phyloP scores from a whole-genome alignment of 805 yeast species.

The Wickerhamiella parazyma region DNA sequence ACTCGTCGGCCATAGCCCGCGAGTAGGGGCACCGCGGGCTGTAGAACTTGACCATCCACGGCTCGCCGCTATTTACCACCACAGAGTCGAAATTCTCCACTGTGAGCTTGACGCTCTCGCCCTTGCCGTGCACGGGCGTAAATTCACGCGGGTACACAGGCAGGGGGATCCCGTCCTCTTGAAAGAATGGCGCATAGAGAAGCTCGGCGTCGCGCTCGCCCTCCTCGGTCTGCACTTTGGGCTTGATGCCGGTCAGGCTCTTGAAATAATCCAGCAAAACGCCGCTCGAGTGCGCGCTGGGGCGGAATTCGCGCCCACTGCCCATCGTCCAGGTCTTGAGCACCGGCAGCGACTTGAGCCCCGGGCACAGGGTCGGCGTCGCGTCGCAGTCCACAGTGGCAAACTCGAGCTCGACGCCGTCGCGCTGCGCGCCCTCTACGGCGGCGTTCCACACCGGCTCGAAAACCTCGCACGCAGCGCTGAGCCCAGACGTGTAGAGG shows the following conservation, averaged over 20 bases:
- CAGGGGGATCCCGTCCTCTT: conserved; percentile 1
- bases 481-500: not conserved
- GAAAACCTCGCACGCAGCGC: conserved; percentile 1
- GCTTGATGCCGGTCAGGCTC: not conserved
- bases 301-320: not conserved
- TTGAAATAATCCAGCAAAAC: not conserved
- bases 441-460: conserved; percentile 36
- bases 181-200: conserved; percentile 1
- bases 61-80: conserved; percentile 23
- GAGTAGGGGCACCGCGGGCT: conserved; percentile 32
- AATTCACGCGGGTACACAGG: conserved; percentile 5
- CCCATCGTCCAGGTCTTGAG: conserved; percentile 1
- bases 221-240: conserved; percentile 1
- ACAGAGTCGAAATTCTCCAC: conserved; percentile 20
- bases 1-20: conserved; percentile 25
- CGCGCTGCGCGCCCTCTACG: conserved; percentile 30
- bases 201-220: not conserved
- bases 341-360: not conserved
- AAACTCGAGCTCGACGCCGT: conserved; percentile 31
- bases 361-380: conserved; percentile 69
- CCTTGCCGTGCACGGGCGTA: conserved; percentile 18
- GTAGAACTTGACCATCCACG: conserved; percentile 31
- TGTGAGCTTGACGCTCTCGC: conserved; percentile 23
- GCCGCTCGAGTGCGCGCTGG: not conserved
- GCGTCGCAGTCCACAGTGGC: conserved; percentile 71